phyloP scores from a whole-genome alignment of 1,284 basidiomycete genomes.

The Rhodofomes roseus region DNA sequence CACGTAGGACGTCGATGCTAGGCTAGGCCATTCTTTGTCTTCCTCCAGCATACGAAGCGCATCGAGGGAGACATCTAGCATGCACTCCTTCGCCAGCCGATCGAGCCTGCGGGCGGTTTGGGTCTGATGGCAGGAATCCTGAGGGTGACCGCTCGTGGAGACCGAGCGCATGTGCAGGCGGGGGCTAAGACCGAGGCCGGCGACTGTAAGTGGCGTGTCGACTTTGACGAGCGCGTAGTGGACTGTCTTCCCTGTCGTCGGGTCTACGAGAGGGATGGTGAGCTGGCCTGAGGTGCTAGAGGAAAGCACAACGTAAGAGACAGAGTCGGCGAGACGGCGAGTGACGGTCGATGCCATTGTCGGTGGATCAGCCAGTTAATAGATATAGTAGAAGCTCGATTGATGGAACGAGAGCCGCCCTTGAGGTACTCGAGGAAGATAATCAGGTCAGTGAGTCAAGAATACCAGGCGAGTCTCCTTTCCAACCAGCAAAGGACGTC shows the following conservation, averaged over 20 bases:
- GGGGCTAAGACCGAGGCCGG: background rate
- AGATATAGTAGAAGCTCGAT: background rate
- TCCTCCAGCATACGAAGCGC: constrained; percentile 5
- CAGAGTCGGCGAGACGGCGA: constrained; percentile 2
- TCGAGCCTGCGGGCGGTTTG: background rate
- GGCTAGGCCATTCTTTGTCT: constrained; percentile 1
- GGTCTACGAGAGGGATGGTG: constrained; percentile 8
- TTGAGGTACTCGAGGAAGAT: background rate
- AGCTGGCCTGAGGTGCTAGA: constrained; percentile 3
- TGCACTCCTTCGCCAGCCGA: background rate
- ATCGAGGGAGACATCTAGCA: constrained; percentile 5
- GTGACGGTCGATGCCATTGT: background rate
- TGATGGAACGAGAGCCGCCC: background rate
- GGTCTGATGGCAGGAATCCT: background rate
- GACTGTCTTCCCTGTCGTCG: constrained; percentile 3
- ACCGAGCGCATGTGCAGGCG: background rate
- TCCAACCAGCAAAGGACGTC: background rate
- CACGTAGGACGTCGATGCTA: background rate
- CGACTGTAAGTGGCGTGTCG: background rate
- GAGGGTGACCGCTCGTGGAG: constrained; percentile 1
- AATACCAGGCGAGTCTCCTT: background rate
- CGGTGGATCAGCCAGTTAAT: background rate
- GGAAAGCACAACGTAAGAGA: constrained; percentile 5
- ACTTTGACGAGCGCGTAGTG: constrained; percentile 6
- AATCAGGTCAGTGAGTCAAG: background rate